These are phyloP conservation scores for Cyclostephanos tholiformis DNA, from an alignment of 108 stramenopile genomes.

Conservation along the genomic window DNA sequence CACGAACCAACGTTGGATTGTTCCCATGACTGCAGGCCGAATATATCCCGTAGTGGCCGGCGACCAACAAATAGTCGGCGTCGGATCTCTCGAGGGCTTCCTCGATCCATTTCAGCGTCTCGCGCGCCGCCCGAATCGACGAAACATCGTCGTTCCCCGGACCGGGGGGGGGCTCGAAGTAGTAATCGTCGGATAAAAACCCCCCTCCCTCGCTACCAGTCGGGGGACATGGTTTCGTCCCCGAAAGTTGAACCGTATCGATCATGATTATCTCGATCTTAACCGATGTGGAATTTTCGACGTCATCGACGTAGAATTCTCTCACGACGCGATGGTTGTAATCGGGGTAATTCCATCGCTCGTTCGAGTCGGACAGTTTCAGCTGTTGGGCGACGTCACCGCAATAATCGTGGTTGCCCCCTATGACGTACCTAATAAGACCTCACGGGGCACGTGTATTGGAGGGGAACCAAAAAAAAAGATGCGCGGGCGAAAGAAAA, in stretches of 20 bases:
- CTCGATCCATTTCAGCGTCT: constrained; percentile 44
- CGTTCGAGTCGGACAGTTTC: constrained; percentile 16
- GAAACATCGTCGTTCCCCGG: constrained; percentile 6
- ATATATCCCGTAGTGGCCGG: constrained; percentile 61
- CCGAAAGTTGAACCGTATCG: constrained; percentile 51
- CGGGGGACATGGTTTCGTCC: constrained; percentile 2
- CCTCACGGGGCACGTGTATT: no score
- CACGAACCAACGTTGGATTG: constrained; percentile 35
- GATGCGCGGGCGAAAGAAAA: neutral
- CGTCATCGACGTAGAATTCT: constrained; percentile 15
- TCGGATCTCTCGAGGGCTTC: constrained; percentile 30
- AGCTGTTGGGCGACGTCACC: constrained; percentile 52
- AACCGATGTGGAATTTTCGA: constrained; percentile 8
- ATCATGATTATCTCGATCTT: constrained; percentile 55
- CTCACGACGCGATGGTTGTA: constrained; percentile 36
- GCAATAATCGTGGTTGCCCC: constrained; percentile 59
- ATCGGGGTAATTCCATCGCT: constrained; percentile 45
- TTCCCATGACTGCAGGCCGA: constrained; percentile 51
- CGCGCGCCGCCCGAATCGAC: constrained; percentile 13
- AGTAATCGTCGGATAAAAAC: constrained; percentile 16
- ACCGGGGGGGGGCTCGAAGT: constrained; percentile 36
- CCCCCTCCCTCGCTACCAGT: constrained; percentile 7
- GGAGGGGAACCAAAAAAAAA: neutral
- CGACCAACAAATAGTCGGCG: constrained; percentile 59
- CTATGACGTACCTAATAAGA: constrained; percentile 38